phyloP scores from a whole-genome alignment of 257 asterid genomes.

The Leonotis leonurus region DNA sequence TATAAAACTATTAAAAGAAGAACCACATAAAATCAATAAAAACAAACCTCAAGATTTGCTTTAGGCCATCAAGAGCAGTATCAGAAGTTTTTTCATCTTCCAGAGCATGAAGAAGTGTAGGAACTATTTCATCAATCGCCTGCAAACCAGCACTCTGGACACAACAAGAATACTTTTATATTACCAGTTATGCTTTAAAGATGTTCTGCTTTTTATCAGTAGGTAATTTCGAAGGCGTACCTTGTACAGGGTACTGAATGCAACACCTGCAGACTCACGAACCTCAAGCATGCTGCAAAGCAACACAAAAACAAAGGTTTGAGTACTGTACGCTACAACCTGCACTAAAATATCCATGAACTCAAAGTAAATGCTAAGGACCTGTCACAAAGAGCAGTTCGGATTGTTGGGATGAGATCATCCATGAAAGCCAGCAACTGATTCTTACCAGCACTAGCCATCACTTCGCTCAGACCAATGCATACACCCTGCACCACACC shows the following conservation, averaged over 20 bases:
- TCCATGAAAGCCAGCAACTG: constrained; percentile 87
- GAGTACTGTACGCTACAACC: background rate
- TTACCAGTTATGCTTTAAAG: constrained; percentile 10
- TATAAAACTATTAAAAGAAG: background rate
- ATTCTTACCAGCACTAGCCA: constrained; percentile 94
- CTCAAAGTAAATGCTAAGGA: constrained; percentile 17
- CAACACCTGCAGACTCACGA: constrained; percentile 93
- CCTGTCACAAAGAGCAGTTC: constrained; percentile 98
- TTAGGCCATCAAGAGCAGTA: constrained; percentile 97
- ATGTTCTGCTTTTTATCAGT: background rate
- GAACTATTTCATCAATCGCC: constrained; percentile 99
- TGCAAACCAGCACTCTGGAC: constrained; percentile 96
- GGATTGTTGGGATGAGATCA: constrained; percentile 85
- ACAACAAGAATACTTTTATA: constrained; percentile 10
- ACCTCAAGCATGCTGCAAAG: constrained; percentile 65
- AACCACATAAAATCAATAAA: background rate
- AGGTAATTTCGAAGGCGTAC: constrained; percentile 31
- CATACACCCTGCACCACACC: constrained; percentile 78
- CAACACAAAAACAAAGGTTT: constrained; percentile 14
- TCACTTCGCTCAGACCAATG: constrained; percentile 95
- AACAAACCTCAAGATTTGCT: constrained; percentile 81
- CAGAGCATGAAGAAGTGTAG: constrained; percentile 88
- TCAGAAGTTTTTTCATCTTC: constrained; percentile 87
- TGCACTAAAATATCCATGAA: constrained; percentile 11
- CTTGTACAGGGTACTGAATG: constrained; percentile 97